phyloP scores from a whole-genome alignment of 1,284 basidiomycete genomes.

The Pascua sp. region DNA sequence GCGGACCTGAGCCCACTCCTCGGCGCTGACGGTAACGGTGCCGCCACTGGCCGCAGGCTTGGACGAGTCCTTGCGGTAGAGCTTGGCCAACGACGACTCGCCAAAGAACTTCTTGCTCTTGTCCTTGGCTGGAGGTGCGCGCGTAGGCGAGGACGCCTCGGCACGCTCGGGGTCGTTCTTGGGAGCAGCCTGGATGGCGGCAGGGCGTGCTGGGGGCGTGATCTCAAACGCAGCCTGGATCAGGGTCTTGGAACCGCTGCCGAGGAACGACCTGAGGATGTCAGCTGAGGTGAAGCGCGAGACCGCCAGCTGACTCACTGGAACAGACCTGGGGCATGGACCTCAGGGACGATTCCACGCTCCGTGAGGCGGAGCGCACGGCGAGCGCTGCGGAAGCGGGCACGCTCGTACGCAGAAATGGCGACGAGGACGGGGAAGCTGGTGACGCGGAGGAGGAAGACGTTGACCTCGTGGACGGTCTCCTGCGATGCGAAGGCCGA shows the following conservation, averaged over 20 bases:
- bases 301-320: constrained; percentile 27
- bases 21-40: constrained; percentile 7
- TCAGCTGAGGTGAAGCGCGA: neutral
- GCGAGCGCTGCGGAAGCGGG: constrained; percentile 23
- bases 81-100: neutral
- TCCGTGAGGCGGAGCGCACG: constrained; percentile 24
- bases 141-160: neutral
- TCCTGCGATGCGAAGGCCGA: constrained; percentile 69
- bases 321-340: constrained; percentile 20
- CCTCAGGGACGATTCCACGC: constrained; percentile 21
- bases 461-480: constrained; percentile 71
- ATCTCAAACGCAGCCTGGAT: constrained; percentile 46
- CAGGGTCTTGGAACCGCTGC: constrained; percentile 37
- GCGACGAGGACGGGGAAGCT: constrained; percentile 72
- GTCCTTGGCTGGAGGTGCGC: constrained; percentile 1
- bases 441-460: constrained; percentile 76
- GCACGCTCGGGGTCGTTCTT: constrained; percentile 4
- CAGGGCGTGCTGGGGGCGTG: constrained; percentile 18
- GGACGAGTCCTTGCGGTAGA: constrained; percentile 17
- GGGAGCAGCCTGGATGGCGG: neutral
- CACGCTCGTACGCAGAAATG: constrained; percentile 78
- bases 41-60: constrained; percentile 18
- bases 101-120: neutral
- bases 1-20: constrained; percentile 33
- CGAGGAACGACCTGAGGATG: constrained; percentile 32